Evolutionary conservation across 1,284 basidiomycete species (phyloP), one percentile per base, ranked within the genome.

Genomic region (Trametes versicolor): DNA sequence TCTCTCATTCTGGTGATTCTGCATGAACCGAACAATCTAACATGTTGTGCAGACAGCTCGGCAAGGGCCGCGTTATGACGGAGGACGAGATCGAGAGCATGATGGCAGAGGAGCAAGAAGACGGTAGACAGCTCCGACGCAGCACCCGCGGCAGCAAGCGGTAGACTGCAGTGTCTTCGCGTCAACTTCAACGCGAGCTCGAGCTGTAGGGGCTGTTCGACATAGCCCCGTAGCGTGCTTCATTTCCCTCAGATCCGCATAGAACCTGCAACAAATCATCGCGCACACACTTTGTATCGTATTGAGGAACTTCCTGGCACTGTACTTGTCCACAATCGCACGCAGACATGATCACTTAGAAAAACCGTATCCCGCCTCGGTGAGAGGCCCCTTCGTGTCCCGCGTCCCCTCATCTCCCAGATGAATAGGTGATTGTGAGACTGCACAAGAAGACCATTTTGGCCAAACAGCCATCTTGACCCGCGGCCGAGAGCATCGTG

Each of bases 61-160:
- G 81, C 19, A 83, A 78, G 73, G 82, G 80, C 63, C 70, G 70
- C 15, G 73, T 82, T 13, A 69, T 81, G 17, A 83, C 79, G 6
- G 83, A 82, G 61, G 82, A 83, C 51, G 80, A 82, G 58, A 82
- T 83, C 59, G 77, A 77, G 58, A 58, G 43, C 34, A 19, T 66
- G 39, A 53, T 64, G 9, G 64, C 62, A 4, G 66, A 63, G 6
- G 62, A 60, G 15, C 62, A 73, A 52, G 63, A 59, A n/a, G 53
- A 58, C 29, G 63, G 65, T 1, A 65, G 58, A 52, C 70, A 70
- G 49, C 50, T 72, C 41, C 67, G 73, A 43, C 72, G 73, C n/a
- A 74, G 72, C 58, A 67, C 62, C 6, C 66, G 71, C 51, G 65
- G 68, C 13, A 54, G 68, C 13, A 54, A 61, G 15, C 65, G 64